Percentiles rank a stretch among this genome's conserved stretches.
Conservation (phyloP, 805 yeast species). For the Ogataea chonburiensis region DNA sequence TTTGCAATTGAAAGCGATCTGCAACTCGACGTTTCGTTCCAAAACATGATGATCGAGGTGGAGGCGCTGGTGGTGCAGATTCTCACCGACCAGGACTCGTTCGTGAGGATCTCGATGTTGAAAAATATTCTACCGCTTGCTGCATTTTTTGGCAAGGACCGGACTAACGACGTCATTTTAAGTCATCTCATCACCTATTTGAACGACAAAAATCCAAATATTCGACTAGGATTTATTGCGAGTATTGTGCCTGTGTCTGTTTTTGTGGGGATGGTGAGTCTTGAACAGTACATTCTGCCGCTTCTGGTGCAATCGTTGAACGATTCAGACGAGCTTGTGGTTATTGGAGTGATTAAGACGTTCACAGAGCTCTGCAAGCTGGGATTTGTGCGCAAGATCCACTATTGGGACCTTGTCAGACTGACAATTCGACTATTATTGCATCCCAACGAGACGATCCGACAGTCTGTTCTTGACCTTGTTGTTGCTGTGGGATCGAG, state of each 20-base stretch:
- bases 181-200: slow-evolving; percentile 90
- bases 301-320: slow-evolving; percentile 76
- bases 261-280: slow-evolving; percentile 73
- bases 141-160: slow-evolving; percentile 79
- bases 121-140: slow-evolving; percentile 75
- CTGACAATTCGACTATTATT: slow-evolving; percentile 56
- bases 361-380: slow-evolving; percentile 55
- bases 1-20: slow-evolving; percentile 33
- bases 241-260: slow-evolving; percentile 73
- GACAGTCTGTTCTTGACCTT: slow-evolving; percentile 64
- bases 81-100: slow-evolving; percentile 65
- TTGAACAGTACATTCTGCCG: slow-evolving; percentile 88
- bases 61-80: slow-evolving; percentile 64
- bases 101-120: slow-evolving; percentile 69
- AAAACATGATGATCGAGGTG: slow-evolving; percentile 50
- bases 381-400: slow-evolving; percentile 52
- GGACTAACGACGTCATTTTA: slow-evolving; percentile 81
- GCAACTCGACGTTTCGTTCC: slow-evolving; percentile 40
- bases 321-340: slow-evolving; percentile 83
- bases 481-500: slow-evolving; percentile 61
- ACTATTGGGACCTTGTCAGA: slow-evolving; percentile 54
- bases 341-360: slow-evolving; percentile 61
- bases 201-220: slow-evolving; percentile 69
- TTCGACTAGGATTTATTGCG: slow-evolving; percentile 69
- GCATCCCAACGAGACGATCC: slow-evolving; percentile 86